Percentiles rank a stretch among this genome's conserved stretches.
Evolutionary conservation across 257 asterid genomes (phyloP).

Genomic region (Nicotiana paniculata): DNA sequence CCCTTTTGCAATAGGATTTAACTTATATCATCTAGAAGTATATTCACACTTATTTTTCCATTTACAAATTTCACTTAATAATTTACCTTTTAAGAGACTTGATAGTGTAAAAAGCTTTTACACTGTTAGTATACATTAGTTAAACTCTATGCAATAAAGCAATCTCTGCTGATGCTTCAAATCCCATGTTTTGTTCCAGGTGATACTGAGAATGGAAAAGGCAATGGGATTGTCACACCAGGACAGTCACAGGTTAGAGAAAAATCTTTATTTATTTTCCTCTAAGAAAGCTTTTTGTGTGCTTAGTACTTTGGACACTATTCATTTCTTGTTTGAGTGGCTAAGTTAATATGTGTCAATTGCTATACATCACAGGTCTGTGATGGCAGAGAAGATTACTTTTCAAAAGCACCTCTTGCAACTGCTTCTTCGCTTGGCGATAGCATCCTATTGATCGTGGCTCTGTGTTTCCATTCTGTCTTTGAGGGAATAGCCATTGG

Average conservation of each 20-base stretch:
- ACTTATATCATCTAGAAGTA: neutral
- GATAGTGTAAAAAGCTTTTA: neutral
- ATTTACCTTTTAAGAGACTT: neutral
- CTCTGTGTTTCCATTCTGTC: conserved; percentile 78
- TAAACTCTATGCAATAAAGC: neutral
- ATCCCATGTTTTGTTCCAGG: conserved; percentile 19
- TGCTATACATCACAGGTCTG: conserved; percentile 6
- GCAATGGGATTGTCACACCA: conserved; percentile 17
- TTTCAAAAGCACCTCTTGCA: conserved; percentile 30
- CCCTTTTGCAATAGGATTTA: neutral
- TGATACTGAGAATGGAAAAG: conserved; percentile 22
- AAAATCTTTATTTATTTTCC: neutral
- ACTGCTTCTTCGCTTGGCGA: conserved; percentile 62
- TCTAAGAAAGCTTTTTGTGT: neutral
- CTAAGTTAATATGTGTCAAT: neutral
- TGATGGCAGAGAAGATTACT: conserved; percentile 20
- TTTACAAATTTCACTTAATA: neutral
- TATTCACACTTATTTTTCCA: neutral
- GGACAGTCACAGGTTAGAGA: conserved; percentile 37
- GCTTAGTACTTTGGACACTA: neutral
- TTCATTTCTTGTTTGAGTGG: neutral
- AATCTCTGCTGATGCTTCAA: conserved; percentile 3
- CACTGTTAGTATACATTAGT: neutral
- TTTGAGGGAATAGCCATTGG: conserved; percentile 96
- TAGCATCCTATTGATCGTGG: conserved; percentile 55